Evolutionary conservation across 129 eudicot genomes (phyloP).

Genomic region (Tanacetum coccineum): DNA sequence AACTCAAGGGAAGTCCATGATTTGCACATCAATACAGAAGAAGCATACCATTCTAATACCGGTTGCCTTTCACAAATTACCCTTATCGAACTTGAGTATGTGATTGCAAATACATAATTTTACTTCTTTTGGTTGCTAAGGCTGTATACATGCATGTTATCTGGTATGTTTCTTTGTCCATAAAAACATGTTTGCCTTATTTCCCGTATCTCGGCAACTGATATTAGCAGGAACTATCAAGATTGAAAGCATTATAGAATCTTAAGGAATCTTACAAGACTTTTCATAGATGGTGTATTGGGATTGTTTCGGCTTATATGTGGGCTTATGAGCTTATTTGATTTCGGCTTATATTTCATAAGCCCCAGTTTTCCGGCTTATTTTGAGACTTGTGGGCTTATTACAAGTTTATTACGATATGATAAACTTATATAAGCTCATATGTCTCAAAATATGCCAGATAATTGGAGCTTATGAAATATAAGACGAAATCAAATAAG

Average conservation of each 20-base stretch:
- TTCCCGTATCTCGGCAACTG: neutral
- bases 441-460: too few species aligned
- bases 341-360: too few species aligned
- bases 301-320: too few species aligned
- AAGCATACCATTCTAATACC: neutral
- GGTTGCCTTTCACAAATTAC: neutral
- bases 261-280: neutral
- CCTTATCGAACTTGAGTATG: neutral
- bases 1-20: constrained; percentile 68
- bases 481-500: too few species aligned
- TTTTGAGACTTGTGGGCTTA: too few species aligned
- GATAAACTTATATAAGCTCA: too few species aligned
- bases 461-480: too few species aligned
- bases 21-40: constrained; percentile 12
- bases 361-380: too few species aligned
- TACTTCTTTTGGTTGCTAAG: constrained; percentile 20
- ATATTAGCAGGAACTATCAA: neutral
- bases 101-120: constrained; percentile 18
- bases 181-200: neutral
- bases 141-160: constrained; percentile 10
- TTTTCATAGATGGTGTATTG: too few species aligned
- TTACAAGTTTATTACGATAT: too few species aligned
- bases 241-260: constrained; percentile 7
- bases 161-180: constrained; percentile 9
- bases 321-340: too few species aligned